Conservation (phyloP, 2,329 filamentous ascomycete species). For the Pyricularia sp. region DNA sequence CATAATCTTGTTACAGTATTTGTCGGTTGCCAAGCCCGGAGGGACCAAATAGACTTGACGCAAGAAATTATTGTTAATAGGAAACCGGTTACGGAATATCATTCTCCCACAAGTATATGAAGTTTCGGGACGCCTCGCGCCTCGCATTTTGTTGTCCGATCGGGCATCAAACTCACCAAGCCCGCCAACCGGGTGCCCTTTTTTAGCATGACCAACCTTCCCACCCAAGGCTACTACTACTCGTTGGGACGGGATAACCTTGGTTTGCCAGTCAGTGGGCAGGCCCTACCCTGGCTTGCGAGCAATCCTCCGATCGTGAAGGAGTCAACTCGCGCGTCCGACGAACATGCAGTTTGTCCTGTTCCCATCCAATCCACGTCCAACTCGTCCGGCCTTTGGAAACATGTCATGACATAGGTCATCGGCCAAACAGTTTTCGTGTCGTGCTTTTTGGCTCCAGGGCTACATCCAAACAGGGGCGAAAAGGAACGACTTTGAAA, state of each 20-base stretch:
- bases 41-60: too few relatives aligned
- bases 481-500: not conserved
- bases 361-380: not conserved
- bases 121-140: too few relatives aligned
- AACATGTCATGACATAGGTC: not conserved
- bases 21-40: too few relatives aligned
- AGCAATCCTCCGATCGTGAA: not conserved
- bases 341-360: not conserved
- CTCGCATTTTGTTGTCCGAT: too few relatives aligned
- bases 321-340: not conserved
- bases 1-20: not conserved
- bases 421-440: not conserved
- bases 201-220: too few relatives aligned
- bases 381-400: not conserved
- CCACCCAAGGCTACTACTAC: not conserved
- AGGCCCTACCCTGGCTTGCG: not conserved
- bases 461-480: not conserved
- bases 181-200: too few relatives aligned
- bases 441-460: not conserved
- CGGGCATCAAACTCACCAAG: too few relatives aligned
- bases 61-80: too few relatives aligned
- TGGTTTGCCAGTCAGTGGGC: not conserved
- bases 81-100: too few relatives aligned
- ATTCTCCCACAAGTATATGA: too few relatives aligned
- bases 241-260: not conserved